Base-by-base conservation (phyloP, 2,329 filamentous ascomycete genomes). In the Rutstroemia sp. region DNA sequence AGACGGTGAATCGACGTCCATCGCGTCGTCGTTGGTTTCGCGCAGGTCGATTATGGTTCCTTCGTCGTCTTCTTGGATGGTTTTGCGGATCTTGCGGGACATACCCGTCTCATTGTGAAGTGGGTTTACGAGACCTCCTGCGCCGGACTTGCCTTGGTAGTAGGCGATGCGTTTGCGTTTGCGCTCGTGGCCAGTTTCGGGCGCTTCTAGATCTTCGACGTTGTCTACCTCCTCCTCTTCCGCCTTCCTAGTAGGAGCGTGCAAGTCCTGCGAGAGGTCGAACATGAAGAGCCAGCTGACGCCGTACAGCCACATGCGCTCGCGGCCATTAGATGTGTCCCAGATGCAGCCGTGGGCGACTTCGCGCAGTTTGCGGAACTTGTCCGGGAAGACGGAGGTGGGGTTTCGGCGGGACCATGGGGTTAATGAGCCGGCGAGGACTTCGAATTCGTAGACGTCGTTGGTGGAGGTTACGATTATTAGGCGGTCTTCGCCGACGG, bases 231-330 rank as follows among this genome's bases (percentile, higher is more conserved):
- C 56, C 66, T 67, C 38, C 57, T 67, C 37, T 10, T 49, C 58
- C 19, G 30, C 34, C 2, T 10, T 10, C 2, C 8, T 10, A 34
- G 10, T 12, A 34, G 30, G 44, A 14, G 51, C 51, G 30, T 52
- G 62, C 59, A 49, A 79, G 69, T 96, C 87, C 65, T 81, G 80
- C 19, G 81, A 81, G 30, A 95, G 75, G 70, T 97, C 91, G 59
- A 99, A 82, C 92, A 97, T 97, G 74, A 89, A 91, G 23, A 99
- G 72, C 79, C 91, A 97, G 1, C 82, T 85, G 42, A 83, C 81
- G 6, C 92, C 92, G 67, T 95, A 96, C 19, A 97, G 74, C 90
- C 92, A 97, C 7, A 92, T 73, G 14, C 92, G 81, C 48, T 83
- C 75, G n/a, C 74, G 73, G 7, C 63, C 62, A 27, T 69, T 68